A percentile compares a stretch with the other conserved stretches of the same genome.
Conservation (phyloP, 345 rosid species). For the Gossypium arboreum region DNA sequence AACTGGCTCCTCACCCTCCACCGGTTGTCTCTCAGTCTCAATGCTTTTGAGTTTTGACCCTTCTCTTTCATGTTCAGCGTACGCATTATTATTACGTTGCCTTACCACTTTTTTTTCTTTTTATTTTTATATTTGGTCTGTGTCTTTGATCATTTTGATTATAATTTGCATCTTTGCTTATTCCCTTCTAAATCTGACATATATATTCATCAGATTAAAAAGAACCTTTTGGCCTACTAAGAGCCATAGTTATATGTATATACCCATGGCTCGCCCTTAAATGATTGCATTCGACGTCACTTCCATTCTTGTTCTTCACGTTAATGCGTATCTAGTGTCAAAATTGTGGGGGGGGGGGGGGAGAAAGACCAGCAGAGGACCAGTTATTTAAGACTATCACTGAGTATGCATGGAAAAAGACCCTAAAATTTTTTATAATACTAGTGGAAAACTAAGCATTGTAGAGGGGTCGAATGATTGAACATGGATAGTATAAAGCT, state of each 20-base stretch:
- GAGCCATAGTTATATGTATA: background rate
- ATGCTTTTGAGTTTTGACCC: background rate
- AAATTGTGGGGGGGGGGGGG: background rate
- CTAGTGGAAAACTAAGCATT: background rate
- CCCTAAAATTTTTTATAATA: background rate
- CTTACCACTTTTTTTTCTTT: constrained; percentile 9
- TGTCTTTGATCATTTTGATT: background rate
- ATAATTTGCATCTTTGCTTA: constrained; percentile 2
- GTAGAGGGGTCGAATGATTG: background rate
- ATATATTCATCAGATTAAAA: background rate
- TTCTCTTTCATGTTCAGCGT: background rate
- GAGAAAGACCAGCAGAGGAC: background rate
- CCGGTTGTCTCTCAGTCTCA: background rate
- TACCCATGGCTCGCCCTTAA: background rate
- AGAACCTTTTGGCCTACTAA: background rate
- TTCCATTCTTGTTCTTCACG: background rate
- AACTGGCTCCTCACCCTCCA: background rate
- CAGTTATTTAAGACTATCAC: background rate
- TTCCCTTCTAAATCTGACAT: constrained; percentile 21
- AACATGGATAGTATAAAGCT: background rate
- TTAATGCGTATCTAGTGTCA: background rate
- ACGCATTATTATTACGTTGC: background rate
- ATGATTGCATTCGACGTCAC: background rate
- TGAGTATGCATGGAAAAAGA: background rate
- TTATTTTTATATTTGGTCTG: constrained; percentile 16